Evolutionary conservation across 176 grass and related monocot genomes (phyloP).

Genomic region (Raddia distichophylla): DNA sequence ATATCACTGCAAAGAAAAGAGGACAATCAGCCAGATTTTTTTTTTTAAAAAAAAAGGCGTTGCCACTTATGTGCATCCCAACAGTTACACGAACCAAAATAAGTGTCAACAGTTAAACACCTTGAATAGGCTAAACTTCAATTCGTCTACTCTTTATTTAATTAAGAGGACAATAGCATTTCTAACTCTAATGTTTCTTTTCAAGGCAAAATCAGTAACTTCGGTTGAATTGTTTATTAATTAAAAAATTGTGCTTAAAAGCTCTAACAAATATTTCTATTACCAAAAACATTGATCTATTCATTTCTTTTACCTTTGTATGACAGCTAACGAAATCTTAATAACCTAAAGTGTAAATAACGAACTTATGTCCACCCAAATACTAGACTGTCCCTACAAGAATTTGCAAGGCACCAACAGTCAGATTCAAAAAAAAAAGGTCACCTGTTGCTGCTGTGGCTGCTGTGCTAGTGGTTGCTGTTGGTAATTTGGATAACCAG

Average conservation of each 20-base stretch:
- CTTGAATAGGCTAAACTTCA: background rate
- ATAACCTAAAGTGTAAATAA: background rate
- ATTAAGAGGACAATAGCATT: background rate
- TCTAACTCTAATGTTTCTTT: background rate
- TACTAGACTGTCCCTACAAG: background rate
- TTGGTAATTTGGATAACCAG: conserved; percentile 80
- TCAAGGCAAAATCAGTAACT: background rate
- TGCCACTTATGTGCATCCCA: background rate
- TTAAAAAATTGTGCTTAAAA: background rate
- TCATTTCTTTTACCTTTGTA: background rate
- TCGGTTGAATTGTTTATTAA: background rate
- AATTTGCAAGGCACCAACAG: background rate
- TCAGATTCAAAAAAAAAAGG: background rate
- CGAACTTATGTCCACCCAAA: background rate
- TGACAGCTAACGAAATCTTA: background rate
- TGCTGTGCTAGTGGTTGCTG: conserved; percentile 56
- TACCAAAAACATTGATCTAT: background rate
- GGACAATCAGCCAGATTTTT: background rate
- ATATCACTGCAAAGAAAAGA: conserved; percentile 37
- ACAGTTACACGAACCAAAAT: background rate
- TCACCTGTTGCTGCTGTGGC: conserved; percentile 70
- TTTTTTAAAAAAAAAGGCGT: background rate
- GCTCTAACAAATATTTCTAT: background rate
- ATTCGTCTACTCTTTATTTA: background rate
- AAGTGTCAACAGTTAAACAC: background rate